Percentiles rank a stretch among this genome's conserved stretches.
Conservation (phyloP, 441 rosid genomes). For the Lepidium campestre region DNA sequence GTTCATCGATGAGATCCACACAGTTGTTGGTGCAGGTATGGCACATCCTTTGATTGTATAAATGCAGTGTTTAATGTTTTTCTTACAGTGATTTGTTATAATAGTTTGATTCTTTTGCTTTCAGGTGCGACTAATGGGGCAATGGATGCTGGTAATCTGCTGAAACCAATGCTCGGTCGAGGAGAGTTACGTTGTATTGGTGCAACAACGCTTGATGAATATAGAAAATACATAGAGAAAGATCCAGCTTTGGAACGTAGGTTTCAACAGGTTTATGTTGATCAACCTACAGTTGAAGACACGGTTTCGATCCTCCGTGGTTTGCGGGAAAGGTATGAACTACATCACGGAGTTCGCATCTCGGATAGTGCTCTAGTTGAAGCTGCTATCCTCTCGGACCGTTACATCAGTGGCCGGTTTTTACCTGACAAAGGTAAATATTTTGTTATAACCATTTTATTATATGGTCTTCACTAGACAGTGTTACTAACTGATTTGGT, state of each 20-base stretch:
- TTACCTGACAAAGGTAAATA: conserved; percentile 88
- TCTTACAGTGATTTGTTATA: background rate
- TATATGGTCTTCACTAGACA: background rate
- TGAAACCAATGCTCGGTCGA: conserved; percentile 95
- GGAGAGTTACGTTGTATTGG: conserved; percentile 91
- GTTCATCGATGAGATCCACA: conserved; percentile 96
- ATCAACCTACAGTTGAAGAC: conserved; percentile 85
- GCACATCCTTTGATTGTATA: background rate
- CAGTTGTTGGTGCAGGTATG: conserved; percentile 95
- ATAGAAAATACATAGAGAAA: conserved; percentile 86
- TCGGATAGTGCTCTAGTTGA: conserved; percentile 93
- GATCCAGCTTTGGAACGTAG: conserved; percentile 96
- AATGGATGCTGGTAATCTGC: conserved; percentile 93
- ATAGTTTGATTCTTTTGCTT: background rate
- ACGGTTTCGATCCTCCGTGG: conserved; percentile 87
- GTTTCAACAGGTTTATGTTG: conserved; percentile 95
- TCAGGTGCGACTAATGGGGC: conserved; percentile 97
- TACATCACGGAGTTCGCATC: conserved; percentile 93
- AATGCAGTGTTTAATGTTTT: background rate
- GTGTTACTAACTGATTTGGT: conserved; percentile 17
- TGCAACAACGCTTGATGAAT: conserved; percentile 91
- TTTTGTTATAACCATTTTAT: conserved; percentile 2
- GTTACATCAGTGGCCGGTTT: conserved; percentile 90
- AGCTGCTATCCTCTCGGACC: conserved; percentile 90
- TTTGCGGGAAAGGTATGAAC: conserved; percentile 84